Percentiles rank a stretch among this genome's conserved stretches.
These are phyloP conservation scores for Blastobotrys buckinghamii DNA, from an alignment of 1,139 yeast genomes.

Conservation along the genomic window DNA sequence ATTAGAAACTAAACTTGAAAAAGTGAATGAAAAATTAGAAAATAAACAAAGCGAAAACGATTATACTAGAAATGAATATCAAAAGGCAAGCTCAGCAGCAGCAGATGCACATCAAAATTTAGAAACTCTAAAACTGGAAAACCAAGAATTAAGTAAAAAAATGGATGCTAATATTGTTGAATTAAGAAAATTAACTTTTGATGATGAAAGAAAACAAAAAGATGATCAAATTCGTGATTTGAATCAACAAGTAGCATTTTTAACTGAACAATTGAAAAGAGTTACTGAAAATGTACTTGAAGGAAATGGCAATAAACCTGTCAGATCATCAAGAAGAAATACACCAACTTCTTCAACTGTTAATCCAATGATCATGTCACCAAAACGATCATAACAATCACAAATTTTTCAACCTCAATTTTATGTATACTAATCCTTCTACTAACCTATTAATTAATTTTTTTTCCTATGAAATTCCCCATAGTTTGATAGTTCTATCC, in stretches of 20 bases:
- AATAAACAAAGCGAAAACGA: conserved; percentile 49
- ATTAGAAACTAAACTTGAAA: conserved; percentile 38
- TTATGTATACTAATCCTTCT: too few species aligned
- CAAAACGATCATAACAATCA: neutral
- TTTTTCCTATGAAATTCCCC: conserved; percentile 32
- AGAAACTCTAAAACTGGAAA: conserved; percentile 31
- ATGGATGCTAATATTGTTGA: conserved; percentile 29
- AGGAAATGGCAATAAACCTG: neutral
- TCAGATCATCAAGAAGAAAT: neutral
- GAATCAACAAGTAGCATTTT: conserved; percentile 21
- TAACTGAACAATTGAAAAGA: conserved; percentile 34
- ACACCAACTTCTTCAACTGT: neutral
- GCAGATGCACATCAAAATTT: conserved; percentile 46
- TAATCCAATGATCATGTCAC: neutral
- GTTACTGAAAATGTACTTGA: conserved; percentile 22
- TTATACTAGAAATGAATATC: conserved; percentile 62
- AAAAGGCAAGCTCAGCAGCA: conserved; percentile 52
- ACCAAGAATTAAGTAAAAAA: conserved; percentile 31
- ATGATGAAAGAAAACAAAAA: conserved; percentile 27
- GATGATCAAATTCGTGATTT: conserved; percentile 30
- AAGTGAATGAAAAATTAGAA: conserved; percentile 35
- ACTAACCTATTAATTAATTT: too few species aligned
- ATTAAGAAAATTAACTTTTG: conserved; percentile 27
- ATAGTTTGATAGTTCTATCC: conserved; percentile 71
- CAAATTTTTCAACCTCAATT: too few species aligned